Conservation (phyloP, 768 basidiomycete genomes). For the Megacollybia marginata region DNA sequence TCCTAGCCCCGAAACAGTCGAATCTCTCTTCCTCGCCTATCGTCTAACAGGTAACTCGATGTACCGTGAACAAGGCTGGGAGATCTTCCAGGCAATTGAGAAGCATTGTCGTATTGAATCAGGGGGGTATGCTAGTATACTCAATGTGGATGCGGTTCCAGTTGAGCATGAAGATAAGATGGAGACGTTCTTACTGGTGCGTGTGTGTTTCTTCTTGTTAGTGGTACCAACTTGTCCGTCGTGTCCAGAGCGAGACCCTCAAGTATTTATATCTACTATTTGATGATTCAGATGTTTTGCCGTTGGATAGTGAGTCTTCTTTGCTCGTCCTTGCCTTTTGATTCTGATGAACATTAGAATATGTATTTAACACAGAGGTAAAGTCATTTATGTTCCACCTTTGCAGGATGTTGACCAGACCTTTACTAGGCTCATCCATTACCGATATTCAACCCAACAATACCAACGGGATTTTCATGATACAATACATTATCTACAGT, state of each 20-base stretch:
- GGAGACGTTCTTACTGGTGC: constrained; percentile 91
- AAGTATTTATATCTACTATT: constrained; percentile 91
- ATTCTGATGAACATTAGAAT: constrained; percentile 34
- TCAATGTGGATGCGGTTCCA: constrained; percentile 78
- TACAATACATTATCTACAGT: neutral
- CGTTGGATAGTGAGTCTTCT: constrained; percentile 57
- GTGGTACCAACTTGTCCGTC: neutral
- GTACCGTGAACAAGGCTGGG: constrained; percentile 83
- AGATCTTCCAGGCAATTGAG: constrained; percentile 85
- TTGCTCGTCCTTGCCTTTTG: neutral
- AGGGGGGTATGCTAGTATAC: constrained; percentile 79
- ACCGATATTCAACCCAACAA: constrained; percentile 58
- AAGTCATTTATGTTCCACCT: constrained; percentile 1
- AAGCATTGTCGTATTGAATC: constrained; percentile 67
- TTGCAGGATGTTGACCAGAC: neutral
- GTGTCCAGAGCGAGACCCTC: constrained; percentile 72
- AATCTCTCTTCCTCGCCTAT: constrained; percentile 88
- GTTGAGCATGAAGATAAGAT: constrained; percentile 75
- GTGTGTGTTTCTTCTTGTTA: constrained; percentile 14
- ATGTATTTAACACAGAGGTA: constrained; percentile 92
- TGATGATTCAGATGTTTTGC: constrained; percentile 61
- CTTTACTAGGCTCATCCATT: constrained; percentile 54
- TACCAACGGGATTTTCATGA: constrained; percentile 39
- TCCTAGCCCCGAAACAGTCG: constrained; percentile 82
- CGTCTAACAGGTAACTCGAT: constrained; percentile 78